Conservation (phyloP, 73 alveolate species). For the Uronychia setigera region DNA sequence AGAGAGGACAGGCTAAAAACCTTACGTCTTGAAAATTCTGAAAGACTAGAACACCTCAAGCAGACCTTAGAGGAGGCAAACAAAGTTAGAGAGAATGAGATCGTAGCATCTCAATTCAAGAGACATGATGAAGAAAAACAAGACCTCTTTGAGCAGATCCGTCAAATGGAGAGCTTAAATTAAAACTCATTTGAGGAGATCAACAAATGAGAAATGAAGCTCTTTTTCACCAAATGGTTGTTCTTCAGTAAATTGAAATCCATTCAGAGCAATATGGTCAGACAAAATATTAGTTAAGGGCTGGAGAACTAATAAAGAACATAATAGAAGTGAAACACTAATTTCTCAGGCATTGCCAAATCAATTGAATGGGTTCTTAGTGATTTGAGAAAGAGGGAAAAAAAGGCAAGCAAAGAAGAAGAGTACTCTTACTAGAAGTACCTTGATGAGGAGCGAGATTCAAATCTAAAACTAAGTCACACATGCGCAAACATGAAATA, state of each 20-base stretch:
- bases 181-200: slow-evolving; percentile 8
- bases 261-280: neutral
- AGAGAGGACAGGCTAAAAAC: neutral
- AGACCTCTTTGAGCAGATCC: slow-evolving; percentile 37
- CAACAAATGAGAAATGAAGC: slow-evolving; percentile 1
- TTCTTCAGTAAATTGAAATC: slow-evolving; percentile 26
- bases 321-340: too few species aligned
- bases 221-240: slow-evolving; percentile 45
- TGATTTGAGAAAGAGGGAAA: too few species aligned
- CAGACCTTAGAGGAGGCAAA: slow-evolving; percentile 23
- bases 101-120: slow-evolving; percentile 30
- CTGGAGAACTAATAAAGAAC: too few species aligned
- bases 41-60: slow-evolving; percentile 19
- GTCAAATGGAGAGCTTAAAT: slow-evolving; percentile 19
- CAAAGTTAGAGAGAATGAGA: slow-evolving; percentile 13
- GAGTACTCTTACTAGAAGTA: too few species aligned
- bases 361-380: too few species aligned
- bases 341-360: too few species aligned
- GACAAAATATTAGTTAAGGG: too few species aligned
- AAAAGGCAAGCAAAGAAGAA: too few species aligned
- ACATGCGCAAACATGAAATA: neutral
- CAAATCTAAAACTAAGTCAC: neutral
- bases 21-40: neutral
- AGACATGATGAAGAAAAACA: slow-evolving; percentile 50
- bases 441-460: neutral